Evolutionary conservation across 1,284 basidiomycete genomes (phyloP).

Genomic region (Tilletia setariae): DNA sequence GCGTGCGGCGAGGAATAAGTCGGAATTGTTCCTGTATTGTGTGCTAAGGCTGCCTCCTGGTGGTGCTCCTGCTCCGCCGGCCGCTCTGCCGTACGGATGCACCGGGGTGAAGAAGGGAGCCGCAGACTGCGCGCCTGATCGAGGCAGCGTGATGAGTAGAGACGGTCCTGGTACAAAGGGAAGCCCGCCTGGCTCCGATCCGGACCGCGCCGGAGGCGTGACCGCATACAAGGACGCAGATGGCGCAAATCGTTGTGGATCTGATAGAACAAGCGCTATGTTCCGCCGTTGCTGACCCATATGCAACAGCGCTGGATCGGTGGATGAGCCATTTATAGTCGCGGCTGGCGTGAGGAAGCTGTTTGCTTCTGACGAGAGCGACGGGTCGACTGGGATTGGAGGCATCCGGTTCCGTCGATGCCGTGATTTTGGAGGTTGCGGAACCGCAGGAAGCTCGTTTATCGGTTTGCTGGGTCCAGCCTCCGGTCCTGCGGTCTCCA

Average conservation of each 20-base stretch:
- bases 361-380: conserved; percentile 4
- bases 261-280: conserved; percentile 1
- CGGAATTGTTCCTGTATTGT: conserved; percentile 39
- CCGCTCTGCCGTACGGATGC: conserved; percentile 43
- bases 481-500: neutral
- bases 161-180: conserved; percentile 3
- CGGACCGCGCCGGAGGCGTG: conserved; percentile 1
- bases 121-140: conserved; percentile 12
- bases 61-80: conserved; percentile 32
- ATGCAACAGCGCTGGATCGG: neutral
- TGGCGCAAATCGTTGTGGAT: conserved; percentile 7
- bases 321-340: neutral
- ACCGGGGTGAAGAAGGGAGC: conserved; percentile 43
- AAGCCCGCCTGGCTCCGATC: neutral
- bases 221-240: neutral
- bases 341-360: conserved; percentile 2
- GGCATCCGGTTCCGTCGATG: neutral
- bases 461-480: neutral
- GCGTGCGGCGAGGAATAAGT: conserved; percentile 38
- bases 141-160: conserved; percentile 5
- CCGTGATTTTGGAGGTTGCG: neutral
- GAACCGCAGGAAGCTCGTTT: neutral
- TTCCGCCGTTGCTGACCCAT: conserved; percentile 8
- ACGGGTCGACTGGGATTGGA: neutral
- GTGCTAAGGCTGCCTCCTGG: conserved; percentile 40